Conservation (phyloP, 805 yeast species). For the Ogataea methanolica region DNA sequence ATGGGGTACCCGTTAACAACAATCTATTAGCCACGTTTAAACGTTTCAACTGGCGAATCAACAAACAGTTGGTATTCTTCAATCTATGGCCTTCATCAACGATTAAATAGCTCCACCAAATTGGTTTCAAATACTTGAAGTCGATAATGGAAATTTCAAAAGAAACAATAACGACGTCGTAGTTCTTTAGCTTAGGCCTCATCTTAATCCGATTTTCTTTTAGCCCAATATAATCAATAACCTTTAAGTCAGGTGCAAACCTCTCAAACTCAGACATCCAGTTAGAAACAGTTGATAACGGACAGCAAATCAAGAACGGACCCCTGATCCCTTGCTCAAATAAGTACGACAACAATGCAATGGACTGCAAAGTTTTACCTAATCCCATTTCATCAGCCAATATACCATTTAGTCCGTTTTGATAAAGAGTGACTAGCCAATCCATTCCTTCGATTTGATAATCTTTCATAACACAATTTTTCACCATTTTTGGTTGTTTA, state of each 20-base stretch:
- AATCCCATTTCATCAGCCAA: slow-evolving; percentile 98
- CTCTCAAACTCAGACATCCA: slow-evolving; percentile 72
- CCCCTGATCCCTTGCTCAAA: slow-evolving; percentile 76
- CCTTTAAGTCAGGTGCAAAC: slow-evolving; percentile 70
- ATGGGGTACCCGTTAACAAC: slow-evolving; percentile 91
- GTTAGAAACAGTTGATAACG: slow-evolving; percentile 78
- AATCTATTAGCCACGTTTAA: slow-evolving; percentile 67
- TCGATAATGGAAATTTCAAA: slow-evolving; percentile 80
- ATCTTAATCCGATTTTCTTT: slow-evolving; percentile 51
- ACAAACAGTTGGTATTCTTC: slow-evolving; percentile 75
- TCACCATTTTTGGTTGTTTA: slow-evolving; percentile 49
- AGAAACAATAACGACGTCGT: slow-evolving; percentile 67
- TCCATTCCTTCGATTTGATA: slow-evolving; percentile 89
- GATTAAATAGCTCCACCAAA: slow-evolving; percentile 75
- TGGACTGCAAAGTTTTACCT: slow-evolving; percentile 90
- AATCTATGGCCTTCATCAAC: slow-evolving; percentile 96
- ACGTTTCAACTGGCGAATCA: slow-evolving; percentile 67
- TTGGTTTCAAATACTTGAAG: slow-evolving; percentile 43
- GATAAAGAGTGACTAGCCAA: slow-evolving; percentile 85
- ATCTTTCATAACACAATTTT: slow-evolving; percentile 63
- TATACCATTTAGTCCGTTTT: slow-evolving; percentile 92
- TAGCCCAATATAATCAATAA: slow-evolving; percentile 59
- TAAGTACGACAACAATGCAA: slow-evolving; percentile 69
- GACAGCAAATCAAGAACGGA: slow-evolving; percentile 75
- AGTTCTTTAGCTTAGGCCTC: slow-evolving; percentile 20